These are phyloP conservation scores for Aspergillus novofumigatus DNA, from an alignment of 2,329 filamentous ascomycete species.

Conservation along the genomic window DNA sequence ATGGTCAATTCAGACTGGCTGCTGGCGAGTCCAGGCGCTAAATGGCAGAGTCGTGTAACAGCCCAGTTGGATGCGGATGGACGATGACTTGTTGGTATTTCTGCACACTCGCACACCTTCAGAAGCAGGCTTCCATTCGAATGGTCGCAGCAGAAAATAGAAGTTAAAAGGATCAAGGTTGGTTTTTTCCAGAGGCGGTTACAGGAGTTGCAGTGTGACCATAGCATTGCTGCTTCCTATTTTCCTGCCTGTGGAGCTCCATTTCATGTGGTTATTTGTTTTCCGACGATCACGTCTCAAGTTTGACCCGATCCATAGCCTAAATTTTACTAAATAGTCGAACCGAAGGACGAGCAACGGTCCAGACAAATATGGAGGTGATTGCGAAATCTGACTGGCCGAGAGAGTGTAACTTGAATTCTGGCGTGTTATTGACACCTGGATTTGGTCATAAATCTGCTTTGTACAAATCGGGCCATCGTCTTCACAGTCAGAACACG, in stretches of 20 bases:
- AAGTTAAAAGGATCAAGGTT: background rate
- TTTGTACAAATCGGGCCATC: background rate
- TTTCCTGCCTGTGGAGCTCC: background rate
- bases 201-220: background rate
- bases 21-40: background rate
- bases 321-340: background rate
- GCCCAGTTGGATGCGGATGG: conserved; percentile 4
- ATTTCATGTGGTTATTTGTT: background rate
- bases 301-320: background rate
- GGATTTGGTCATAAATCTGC: no score
- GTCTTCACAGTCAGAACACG: background rate
- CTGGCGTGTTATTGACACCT: background rate
- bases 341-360: background rate
- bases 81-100: conserved; percentile 2
- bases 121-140: background rate
- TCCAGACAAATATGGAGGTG: background rate
- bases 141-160: background rate
- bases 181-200: background rate
- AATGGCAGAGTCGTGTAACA: background rate
- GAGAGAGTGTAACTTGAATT: background rate
- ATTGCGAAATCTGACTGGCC: background rate
- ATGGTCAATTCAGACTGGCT: background rate
- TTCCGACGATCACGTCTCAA: background rate
- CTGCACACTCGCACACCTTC: background rate
- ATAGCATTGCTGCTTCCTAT: background rate